Percentiles rank a stretch among this genome's conserved stretches.
These are phyloP conservation scores for Coemansia sp. DNA, from an alignment of 192 early-diverging fungal species.

Conservation along the genomic window DNA sequence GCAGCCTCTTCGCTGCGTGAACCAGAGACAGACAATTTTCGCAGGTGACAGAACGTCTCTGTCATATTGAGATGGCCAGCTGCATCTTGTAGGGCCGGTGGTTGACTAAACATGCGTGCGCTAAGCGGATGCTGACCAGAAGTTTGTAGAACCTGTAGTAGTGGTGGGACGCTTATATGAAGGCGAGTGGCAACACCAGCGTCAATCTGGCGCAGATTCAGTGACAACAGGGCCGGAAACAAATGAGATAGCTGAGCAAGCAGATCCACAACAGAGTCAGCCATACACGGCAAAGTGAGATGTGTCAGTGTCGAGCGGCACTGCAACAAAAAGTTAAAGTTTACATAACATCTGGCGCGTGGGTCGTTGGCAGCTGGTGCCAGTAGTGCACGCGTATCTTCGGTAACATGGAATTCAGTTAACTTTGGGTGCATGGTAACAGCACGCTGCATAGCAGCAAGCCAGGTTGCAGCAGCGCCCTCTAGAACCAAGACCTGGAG, in stretches of 20 bases:
- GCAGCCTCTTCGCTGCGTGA: slow-evolving; percentile 38
- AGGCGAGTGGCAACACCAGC: slow-evolving; percentile 21
- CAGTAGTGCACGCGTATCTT: slow-evolving; percentile 38
- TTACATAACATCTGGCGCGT: slow-evolving; percentile 8
- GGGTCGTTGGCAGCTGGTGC: slow-evolving; percentile 29
- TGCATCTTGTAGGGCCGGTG: not conserved
- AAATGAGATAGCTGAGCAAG: slow-evolving; percentile 24
- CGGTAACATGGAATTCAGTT: slow-evolving; percentile 34
- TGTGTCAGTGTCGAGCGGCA: slow-evolving; percentile 26
- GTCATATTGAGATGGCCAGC: not conserved
- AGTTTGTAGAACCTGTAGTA: slow-evolving; percentile 16
- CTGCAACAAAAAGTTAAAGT: slow-evolving; percentile 15
- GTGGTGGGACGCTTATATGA: slow-evolving; percentile 22
- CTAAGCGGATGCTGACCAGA: slow-evolving; percentile 40
- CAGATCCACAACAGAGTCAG: slow-evolving; percentile 26
- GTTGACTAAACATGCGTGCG: slow-evolving; percentile 26
- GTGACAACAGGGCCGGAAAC: slow-evolving; percentile 19
- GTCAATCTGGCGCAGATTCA: slow-evolving; percentile 43
- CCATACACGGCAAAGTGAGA: slow-evolving; percentile 41
- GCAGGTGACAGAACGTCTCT: slow-evolving; percentile 4
- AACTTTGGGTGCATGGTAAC: slow-evolving; percentile 23
- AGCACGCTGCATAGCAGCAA: slow-evolving; percentile 26
- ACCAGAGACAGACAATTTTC: slow-evolving; percentile 22
- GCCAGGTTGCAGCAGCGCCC: slow-evolving; percentile 39
- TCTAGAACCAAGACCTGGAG: slow-evolving; percentile 31